phyloP scores from a whole-genome alignment of 139 green algal species.

The Limnomonas spitsbergensis region DNA sequence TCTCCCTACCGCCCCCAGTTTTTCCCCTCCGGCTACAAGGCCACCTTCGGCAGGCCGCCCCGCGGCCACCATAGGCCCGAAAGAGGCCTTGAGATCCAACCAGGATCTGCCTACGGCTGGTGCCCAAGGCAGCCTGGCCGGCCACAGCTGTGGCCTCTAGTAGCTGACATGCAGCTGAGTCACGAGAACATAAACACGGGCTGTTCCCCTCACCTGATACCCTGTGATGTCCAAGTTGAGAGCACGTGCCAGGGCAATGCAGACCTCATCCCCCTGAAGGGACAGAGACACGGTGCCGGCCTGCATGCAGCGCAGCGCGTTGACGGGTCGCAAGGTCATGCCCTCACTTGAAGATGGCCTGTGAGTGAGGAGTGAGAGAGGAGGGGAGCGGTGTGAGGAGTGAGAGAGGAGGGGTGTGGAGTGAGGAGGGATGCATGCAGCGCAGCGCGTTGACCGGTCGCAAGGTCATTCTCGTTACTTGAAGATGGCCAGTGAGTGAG shows the following conservation, averaged over 20 bases:
- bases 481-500: no score
- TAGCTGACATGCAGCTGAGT: background rate
- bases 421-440: no score
- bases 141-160: no score
- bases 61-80: no score
- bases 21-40: no score
- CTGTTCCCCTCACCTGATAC: background rate
- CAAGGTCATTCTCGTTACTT: constrained; percentile 21
- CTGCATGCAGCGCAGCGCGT: constrained; percentile 40
- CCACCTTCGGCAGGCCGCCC: no score
- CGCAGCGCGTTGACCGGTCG: constrained; percentile 36
- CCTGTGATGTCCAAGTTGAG: constrained; percentile 51
- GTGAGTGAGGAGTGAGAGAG: background rate
- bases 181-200: background rate
- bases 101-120: no score
- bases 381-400: no score
- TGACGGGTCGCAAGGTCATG: constrained; percentile 24
- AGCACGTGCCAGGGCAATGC: constrained; percentile 43
- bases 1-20: no score
- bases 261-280: constrained; percentile 48
- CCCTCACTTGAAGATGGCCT: constrained; percentile 21
- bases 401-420: no score
- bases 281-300: constrained; percentile 52
- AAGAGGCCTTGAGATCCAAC: no score
- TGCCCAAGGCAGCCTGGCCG: no score